phyloP scores from a whole-genome alignment of 148 eudicot species.

The Persicaria tinctoria region DNA sequence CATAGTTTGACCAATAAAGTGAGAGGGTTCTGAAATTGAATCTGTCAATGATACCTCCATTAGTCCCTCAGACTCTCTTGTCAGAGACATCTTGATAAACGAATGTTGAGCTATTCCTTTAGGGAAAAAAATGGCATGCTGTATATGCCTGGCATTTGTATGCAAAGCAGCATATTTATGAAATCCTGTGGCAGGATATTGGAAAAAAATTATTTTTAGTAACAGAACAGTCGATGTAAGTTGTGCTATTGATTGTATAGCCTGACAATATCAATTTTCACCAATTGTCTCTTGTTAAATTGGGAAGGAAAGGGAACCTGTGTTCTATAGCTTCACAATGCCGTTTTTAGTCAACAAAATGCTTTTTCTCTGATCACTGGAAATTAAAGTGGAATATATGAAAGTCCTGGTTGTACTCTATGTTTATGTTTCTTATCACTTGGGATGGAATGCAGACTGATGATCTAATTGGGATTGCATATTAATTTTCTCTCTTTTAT shows the following conservation, averaged over 20 bases:
- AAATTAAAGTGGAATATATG: not conserved
- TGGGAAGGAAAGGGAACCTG: not conserved
- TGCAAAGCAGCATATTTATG: not conserved
- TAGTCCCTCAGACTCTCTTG: not conserved
- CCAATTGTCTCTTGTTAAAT: not conserved
- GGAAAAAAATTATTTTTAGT: not conserved
- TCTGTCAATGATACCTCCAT: not conserved
- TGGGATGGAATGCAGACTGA: not conserved
- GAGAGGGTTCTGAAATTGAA: not conserved
- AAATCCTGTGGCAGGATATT: not conserved
- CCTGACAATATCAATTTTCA: not conserved
- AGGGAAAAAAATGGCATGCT: not conserved
- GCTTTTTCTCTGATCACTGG: not conserved
- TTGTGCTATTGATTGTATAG: not conserved
- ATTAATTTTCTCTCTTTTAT: not conserved
- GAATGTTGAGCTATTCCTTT: not conserved
- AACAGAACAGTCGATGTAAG: not conserved
- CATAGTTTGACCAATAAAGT: constrained; percentile 5
- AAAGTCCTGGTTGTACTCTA: not conserved
- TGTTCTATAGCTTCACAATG: not conserved
- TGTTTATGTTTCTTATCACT: not conserved
- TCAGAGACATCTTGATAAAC: not conserved
- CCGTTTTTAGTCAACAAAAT: not conserved
- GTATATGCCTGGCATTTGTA: not conserved
- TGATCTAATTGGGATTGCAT: not conserved